Evolutionary conservation across 306 rosid species (phyloP), one percentile per base, ranked within the genome.

Genomic region (Crotalaria pallida): DNA sequence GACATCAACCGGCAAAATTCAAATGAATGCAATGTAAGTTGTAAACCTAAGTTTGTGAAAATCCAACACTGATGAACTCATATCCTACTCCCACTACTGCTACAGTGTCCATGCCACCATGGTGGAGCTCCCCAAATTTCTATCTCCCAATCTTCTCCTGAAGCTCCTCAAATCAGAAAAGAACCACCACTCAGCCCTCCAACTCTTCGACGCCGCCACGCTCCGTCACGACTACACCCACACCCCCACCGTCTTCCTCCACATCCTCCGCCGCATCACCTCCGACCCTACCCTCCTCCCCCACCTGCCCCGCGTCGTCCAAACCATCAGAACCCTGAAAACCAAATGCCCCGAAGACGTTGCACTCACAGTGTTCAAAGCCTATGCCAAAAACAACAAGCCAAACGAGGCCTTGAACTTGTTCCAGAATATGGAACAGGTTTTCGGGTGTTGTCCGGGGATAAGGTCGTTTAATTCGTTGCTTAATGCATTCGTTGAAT

Each of bases 91-190:
- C n/a, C n/a, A n/a, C n/a, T n/a, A n/a, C n/a, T n/a, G n/a, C n/a
- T n/a, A n/a, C n/a, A n/a, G n/a, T 72, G 13, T 57, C 68, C 60
- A 33, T 82, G 77, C 84, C 71, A 94, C 84, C 71, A 94, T 91
- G 99, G 82, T 70, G 52, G 85, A 83, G 38, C 76, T 88, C 69
- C 85, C 92, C 70, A 88, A 84, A 63, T 38, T 67, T 11, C 76
- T 90, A 15, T 85, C 97, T 15, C 84, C 94, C 2, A 58, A 79
- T 57, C 81, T 57, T 65, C 75, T 94, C 47, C 83, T 87, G 36
- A 83, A 82, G 38, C 95, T 90, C 33, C 97, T 94, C 81, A 83
- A 83, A 57, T 79, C 92, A 34, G 89, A 90, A 69, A 88, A 82
- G 49, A 89, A 72, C 61, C 45, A 36, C 10, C 81, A 45, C 70